phyloP scores from a whole-genome alignment of 2,329 filamentous ascomycete genomes.

The Aureobasidium zeae region DNA sequence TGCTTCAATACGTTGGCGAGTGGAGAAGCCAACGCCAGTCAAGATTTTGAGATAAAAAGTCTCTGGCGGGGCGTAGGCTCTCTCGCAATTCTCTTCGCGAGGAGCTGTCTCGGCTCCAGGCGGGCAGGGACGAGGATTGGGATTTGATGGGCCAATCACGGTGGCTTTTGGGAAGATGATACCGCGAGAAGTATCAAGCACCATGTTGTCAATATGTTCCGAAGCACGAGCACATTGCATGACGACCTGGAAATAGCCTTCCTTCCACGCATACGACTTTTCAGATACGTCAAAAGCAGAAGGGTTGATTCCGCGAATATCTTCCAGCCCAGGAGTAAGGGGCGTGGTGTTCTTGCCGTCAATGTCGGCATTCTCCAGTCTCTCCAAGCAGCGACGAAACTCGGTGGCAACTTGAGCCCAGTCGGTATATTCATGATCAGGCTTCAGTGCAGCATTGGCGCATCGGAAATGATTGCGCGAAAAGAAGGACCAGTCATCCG shows the following conservation, averaged over 20 bases:
- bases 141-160: constrained; percentile 76
- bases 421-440: constrained; percentile 51
- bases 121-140: constrained; percentile 63
- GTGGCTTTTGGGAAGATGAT: constrained; percentile 62
- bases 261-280: constrained; percentile 75
- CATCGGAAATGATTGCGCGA: constrained; percentile 60
- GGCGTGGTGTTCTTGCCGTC: constrained; percentile 49
- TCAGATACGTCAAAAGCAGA: constrained; percentile 58
- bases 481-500: constrained; percentile 67
- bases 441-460: constrained; percentile 39
- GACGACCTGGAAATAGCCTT: constrained; percentile 75
- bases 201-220: constrained; percentile 73
- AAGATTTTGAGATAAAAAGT: constrained; percentile 73
- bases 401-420: constrained; percentile 60
- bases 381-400: constrained; percentile 50
- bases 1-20: constrained; percentile 71
- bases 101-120: constrained; percentile 54
- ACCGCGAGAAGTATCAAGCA: constrained; percentile 58
- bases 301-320: constrained; percentile 45
- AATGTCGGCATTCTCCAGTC: constrained; percentile 58
- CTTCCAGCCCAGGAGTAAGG: constrained; percentile 16
- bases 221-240: constrained; percentile 68
- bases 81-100: constrained; percentile 64
- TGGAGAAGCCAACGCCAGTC: constrained; percentile 67
- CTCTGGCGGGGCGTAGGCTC: constrained; percentile 61